Evolutionary conservation across 768 basidiomycete species (phyloP).

Genomic region (Clitopilus hobsonii): DNA sequence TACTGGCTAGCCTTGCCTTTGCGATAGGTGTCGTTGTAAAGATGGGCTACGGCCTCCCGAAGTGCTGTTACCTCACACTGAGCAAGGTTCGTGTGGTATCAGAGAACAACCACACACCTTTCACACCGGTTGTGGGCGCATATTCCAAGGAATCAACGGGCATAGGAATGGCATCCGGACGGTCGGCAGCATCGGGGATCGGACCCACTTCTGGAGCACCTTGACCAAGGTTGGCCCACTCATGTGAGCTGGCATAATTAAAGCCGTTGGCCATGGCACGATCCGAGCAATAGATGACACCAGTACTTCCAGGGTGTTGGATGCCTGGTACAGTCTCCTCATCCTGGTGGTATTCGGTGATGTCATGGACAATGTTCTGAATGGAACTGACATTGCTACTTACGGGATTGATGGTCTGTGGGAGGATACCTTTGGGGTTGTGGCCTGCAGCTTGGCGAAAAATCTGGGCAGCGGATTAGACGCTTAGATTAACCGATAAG

Average conservation of each 20-base stretch:
- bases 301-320: slow-evolving; percentile 65
- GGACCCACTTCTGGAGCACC: slow-evolving; percentile 87
- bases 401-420: slow-evolving; percentile 70
- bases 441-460: slow-evolving; percentile 73
- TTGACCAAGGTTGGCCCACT: slow-evolving; percentile 90
- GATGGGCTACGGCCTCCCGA: slow-evolving; percentile 82
- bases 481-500: slow-evolving; percentile 5
- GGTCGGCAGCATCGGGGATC: slow-evolving; percentile 68
- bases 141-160: slow-evolving; percentile 79
- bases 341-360: slow-evolving; percentile 48
- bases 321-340: slow-evolving; percentile 91
- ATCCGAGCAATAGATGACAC: slow-evolving; percentile 83
- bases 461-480: slow-evolving; percentile 42
- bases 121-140: slow-evolving; percentile 90
- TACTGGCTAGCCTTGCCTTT: slow-evolving; percentile 79
- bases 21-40: slow-evolving; percentile 88
- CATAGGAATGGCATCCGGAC: slow-evolving; percentile 61
- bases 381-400: slow-evolving; percentile 11
- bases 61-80: slow-evolving; percentile 41
- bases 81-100: not conserved
- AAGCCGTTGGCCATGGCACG: slow-evolving; percentile 96
- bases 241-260: slow-evolving; percentile 68
- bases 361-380: not conserved
- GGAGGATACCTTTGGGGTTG: slow-evolving; percentile 56
- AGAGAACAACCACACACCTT: slow-evolving; percentile 37